A percentile compares a stretch with the other conserved stretches of the same genome.
Evolutionary conservation across 371 early-diverging fungal genomes (phyloP).

Genomic region (Funneliformis caledonium): DNA sequence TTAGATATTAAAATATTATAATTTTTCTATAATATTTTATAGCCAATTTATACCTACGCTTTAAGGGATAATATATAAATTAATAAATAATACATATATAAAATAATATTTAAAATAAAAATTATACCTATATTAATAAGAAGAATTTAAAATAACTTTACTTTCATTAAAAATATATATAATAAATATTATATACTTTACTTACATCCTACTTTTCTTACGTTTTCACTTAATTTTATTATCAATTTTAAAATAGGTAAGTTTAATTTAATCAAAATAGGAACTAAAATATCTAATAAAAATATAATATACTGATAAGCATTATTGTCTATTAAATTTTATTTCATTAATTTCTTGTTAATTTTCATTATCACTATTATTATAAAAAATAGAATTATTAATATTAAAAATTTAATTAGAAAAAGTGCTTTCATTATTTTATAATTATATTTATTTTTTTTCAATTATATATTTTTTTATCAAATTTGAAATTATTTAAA

Average conservation of each 20-base stretch:
- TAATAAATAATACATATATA: background rate
- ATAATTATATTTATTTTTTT: background rate
- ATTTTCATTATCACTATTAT: background rate
- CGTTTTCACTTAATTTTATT: background rate
- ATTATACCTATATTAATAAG: background rate
- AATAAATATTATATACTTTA: background rate
- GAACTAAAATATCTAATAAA: conserved; percentile 2
- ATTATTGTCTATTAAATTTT: background rate
- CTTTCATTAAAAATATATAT: background rate
- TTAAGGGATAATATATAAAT: background rate
- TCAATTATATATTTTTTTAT: background rate
- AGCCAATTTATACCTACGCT: no score
- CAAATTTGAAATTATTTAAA: background rate
- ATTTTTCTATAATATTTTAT: no score
- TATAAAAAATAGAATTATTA: background rate
- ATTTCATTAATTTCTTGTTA: background rate
- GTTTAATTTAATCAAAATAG: background rate
- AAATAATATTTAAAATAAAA: background rate
- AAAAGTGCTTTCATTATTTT: background rate
- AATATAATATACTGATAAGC: background rate
- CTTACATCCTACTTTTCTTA: background rate
- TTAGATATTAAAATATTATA: no score
- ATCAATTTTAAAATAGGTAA: background rate
- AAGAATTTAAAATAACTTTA: background rate
- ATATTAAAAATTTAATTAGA: background rate